Percentiles rank a stretch among this genome's conserved stretches.
phyloP scores from a whole-genome alignment of 176 grass and related monocot species.

The Carex cristatella region DNA sequence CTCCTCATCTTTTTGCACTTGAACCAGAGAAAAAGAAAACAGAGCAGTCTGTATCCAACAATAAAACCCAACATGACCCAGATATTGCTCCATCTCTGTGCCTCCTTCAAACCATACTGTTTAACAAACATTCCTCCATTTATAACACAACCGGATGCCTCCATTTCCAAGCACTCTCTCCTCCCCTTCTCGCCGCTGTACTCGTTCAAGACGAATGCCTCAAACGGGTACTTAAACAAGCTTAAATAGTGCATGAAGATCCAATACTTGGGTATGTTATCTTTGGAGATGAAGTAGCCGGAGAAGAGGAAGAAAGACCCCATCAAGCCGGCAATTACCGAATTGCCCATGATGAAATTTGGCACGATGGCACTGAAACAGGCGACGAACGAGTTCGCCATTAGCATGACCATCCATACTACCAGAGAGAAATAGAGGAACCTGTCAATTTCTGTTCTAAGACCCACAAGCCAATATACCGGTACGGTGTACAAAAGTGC shows the following conservation, averaged over 20 bases:
- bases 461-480: constrained; percentile 85
- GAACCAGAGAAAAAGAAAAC: constrained; percentile 69
- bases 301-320: constrained; percentile 99
- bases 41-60: constrained; percentile 70
- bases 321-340: constrained; percentile 62
- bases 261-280: constrained; percentile 79
- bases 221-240: constrained; percentile 97
- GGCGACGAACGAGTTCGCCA: constrained; percentile 71
- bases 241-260: constrained; percentile 94
- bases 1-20: constrained; percentile 61
- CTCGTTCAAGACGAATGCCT: constrained; percentile 78
- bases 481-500: constrained; percentile 55
- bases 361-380: constrained; percentile 80
- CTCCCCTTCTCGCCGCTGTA: constrained; percentile 58
- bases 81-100: constrained; percentile 69
- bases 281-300: constrained; percentile 77
- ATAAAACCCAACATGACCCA: constrained; percentile 76
- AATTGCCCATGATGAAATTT: constrained; percentile 90
- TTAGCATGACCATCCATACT: constrained; percentile 85
- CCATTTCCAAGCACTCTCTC: constrained; percentile 45
- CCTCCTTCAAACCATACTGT: constrained; percentile 66
- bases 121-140: constrained; percentile 54
- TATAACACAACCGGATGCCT: constrained; percentile 34
- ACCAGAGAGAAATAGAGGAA: constrained; percentile 86
- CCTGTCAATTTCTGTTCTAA: constrained; percentile 34